Base-by-base conservation (phyloP, 441 rosid species). In the Macaranga tanarius region DNA sequence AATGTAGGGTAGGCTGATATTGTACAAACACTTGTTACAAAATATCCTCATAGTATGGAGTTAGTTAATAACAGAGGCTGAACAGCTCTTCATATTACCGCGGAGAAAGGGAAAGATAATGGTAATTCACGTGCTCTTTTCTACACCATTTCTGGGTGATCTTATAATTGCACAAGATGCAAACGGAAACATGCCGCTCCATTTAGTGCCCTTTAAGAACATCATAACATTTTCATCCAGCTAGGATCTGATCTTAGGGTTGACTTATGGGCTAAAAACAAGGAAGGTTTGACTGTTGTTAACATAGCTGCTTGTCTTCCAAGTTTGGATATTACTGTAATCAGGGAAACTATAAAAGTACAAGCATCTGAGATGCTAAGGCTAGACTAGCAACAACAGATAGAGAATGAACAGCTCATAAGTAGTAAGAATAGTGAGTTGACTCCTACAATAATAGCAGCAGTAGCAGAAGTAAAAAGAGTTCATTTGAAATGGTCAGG, bases 141-240 rank as follows among this genome's bases (percentile, higher is more conserved):
- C 56, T 19, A 47, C 5, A 5, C 54, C 50, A n/a, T 47, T 28
- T 64, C 38, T 75, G 51, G 59, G 19, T 42, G 82, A 77, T 23
- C 76, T 80, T 20, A 34, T 83, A 63, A 83, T 68, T 3, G 73
- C 71, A 15, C 40, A 52, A 13, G 79, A 80, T 0, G 42, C 65
- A 60, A 77, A 73, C 23, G 84, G 86, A 38, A 78, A 80, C 80
- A 78, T 80, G 0, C 79, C 82, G 1, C 69, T 78, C 10, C 86
- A 80, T 54, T 65, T 55, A 22, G 84, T 3, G 71, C 80, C 10
- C 54, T 76, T 25, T 75, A 69, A 38, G 65, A 63, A 42, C 50
- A 58, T 26, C 23, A 61, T 7, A 51, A 65, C 74, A 66, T 74
- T 71, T 67, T 78, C 44, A 55, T 69, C 2, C 23, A 75, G 60